phyloP scores from a whole-genome alignment of 768 basidiomycete genomes.

The Podaxis sp. region DNA sequence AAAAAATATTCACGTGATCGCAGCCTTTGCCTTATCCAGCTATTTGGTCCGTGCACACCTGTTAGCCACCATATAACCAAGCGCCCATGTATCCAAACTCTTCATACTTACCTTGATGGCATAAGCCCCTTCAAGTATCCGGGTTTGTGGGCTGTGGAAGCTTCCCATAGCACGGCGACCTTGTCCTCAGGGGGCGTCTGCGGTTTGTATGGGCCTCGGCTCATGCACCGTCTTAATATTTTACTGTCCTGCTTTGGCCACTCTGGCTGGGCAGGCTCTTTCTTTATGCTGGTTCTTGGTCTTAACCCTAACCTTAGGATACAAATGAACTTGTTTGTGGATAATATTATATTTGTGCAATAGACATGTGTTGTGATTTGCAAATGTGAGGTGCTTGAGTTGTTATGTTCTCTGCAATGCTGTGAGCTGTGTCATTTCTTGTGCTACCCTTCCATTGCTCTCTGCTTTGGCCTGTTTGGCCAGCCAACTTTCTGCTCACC shows the following conservation, averaged over 20 bases:
- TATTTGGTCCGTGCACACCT: conserved; percentile 9
- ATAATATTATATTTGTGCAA: background rate
- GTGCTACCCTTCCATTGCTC: background rate
- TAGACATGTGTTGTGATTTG: background rate
- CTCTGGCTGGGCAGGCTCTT: conserved; percentile 48
- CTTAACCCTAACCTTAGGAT: conserved; percentile 15
- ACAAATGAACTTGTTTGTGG: background rate
- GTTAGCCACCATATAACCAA: background rate
- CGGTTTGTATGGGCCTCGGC: conserved; percentile 63
- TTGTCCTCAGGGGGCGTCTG: conserved; percentile 18
- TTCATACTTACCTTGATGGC: conserved; percentile 18
- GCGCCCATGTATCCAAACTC: background rate
- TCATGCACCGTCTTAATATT: conserved; percentile 76
- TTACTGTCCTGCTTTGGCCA: conserved; percentile 65
- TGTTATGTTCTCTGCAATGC: background rate
- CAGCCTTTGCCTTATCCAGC: background rate
- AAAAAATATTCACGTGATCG: conserved; percentile 7
- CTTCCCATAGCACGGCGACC: conserved; percentile 17
- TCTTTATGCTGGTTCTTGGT: conserved; percentile 11
- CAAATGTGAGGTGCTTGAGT: background rate
- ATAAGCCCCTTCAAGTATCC: conserved; percentile 14
- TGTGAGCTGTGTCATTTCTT: background rate
- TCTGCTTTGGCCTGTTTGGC: conserved; percentile 36
- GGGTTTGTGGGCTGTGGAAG: conserved; percentile 13
- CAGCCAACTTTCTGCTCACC: conserved; percentile 1